phyloP scores from a whole-genome alignment of 2,329 filamentous ascomycete species.

The Colletotrichum plurivorum region DNA sequence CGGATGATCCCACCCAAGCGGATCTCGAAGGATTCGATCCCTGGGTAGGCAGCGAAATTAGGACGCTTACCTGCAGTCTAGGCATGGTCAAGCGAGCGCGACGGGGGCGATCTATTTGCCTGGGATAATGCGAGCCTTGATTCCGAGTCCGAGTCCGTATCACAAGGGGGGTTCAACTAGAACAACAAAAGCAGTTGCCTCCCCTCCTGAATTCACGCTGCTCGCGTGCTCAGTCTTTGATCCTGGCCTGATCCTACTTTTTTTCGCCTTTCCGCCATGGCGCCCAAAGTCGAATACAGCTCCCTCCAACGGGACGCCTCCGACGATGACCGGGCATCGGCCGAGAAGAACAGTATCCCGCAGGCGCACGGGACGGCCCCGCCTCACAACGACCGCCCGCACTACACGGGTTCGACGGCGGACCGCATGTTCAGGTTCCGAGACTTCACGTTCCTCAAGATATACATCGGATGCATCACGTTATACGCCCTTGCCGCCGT shows the following conservation, averaged over 20 bases:
- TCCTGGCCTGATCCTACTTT: neutral
- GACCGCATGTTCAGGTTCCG: constrained; percentile 28
- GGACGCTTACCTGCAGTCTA: neutral
- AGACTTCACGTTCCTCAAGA: constrained; percentile 20
- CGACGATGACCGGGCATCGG: constrained; percentile 21
- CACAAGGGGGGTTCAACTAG: neutral
- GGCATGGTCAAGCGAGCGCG: neutral
- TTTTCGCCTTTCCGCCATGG: neutral
- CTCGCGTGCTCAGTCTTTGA: constrained; percentile 4
- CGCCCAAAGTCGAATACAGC: constrained; percentile 21
- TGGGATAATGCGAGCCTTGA: neutral
- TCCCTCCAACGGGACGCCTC: constrained; percentile 11
- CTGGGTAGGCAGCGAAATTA: constrained; percentile 16
- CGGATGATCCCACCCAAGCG: constrained; percentile 2
- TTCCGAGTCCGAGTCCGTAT: constrained; percentile 26
- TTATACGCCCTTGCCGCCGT: constrained; percentile 16
- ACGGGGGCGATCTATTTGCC: too few species aligned
- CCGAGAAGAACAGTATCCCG: constrained; percentile 9
- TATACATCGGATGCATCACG: constrained; percentile 21
- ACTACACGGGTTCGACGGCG: constrained; percentile 12
- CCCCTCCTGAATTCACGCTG: neutral
- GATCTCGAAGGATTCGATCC: constrained; percentile 10
- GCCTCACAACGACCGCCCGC: neutral
- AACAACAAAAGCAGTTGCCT: constrained; percentile 5
- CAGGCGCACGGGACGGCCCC: neutral